These are phyloP conservation scores for Mycena latifolia DNA, from an alignment of 768 basidiomycete genomes.

Conservation along the genomic window DNA sequence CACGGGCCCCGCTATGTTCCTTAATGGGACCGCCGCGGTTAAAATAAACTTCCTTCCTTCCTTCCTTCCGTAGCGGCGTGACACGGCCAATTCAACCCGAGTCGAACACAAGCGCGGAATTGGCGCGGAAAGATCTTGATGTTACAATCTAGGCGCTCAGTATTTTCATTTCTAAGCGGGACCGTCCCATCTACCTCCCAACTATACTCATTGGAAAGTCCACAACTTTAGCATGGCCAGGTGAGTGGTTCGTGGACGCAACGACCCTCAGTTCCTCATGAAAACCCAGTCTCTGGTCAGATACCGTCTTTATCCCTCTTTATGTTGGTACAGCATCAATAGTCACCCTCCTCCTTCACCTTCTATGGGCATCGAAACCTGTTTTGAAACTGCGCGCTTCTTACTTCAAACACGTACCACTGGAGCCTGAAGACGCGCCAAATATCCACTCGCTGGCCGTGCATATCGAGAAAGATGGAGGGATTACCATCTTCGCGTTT, in stretches of 20 bases:
- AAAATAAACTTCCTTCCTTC: too few species aligned
- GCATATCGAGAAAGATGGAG: constrained; percentile 37
- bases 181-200: too few species aligned
- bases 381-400: constrained; percentile 16
- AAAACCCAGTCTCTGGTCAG: constrained; percentile 16
- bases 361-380: constrained; percentile 11
- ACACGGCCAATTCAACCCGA: too few species aligned
- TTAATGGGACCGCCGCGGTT: too few species aligned
- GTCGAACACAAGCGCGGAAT: too few species aligned
- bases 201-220: too few species aligned
- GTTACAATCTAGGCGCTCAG: too few species aligned
- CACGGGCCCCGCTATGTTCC: too few species aligned
- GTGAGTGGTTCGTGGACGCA: constrained; percentile 4
- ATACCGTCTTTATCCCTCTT: constrained; percentile 18
- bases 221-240: too few species aligned
- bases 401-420: not conserved
- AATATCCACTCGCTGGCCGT: constrained; percentile 6
- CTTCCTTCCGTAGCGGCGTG: too few species aligned
- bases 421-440: constrained; percentile 1
- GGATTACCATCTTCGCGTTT: constrained; percentile 39
- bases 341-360: not conserved
- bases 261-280: not conserved
- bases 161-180: too few species aligned
- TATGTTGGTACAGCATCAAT: constrained; percentile 7
- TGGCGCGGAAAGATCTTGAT: too few species aligned